phyloP scores from a whole-genome alignment of 306 rosid genomes.

The Vigna nakashimae region DNA sequence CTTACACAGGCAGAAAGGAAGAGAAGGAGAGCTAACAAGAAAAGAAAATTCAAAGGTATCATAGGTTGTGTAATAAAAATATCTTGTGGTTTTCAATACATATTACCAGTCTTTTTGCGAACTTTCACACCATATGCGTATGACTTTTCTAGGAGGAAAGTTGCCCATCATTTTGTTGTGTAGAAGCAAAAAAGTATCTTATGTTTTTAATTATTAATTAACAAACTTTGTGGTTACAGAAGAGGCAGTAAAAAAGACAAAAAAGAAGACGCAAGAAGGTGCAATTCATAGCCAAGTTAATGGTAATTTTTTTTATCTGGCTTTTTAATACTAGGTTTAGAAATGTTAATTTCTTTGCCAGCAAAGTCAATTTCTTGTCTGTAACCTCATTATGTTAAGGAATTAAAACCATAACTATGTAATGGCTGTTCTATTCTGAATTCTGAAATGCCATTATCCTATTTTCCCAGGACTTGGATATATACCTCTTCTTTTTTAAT shows the following conservation, averaged over 20 bases:
- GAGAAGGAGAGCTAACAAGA: conserved; percentile 89
- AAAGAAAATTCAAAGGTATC: conserved; percentile 88
- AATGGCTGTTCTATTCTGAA: conserved; percentile 10
- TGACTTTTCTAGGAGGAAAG: conserved; percentile 27
- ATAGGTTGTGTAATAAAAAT: not conserved
- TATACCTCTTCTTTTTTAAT: not conserved
- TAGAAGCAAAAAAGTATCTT: not conserved
- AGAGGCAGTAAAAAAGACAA: conserved; percentile 54
- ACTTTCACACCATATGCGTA: conserved; percentile 13
- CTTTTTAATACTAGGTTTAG: not conserved
- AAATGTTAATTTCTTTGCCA: conserved; percentile 19
- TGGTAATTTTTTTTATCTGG: conserved; percentile 49
- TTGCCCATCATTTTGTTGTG: conserved; percentile 35
- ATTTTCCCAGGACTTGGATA: not conserved
- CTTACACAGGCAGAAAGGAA: conserved; percentile 90
- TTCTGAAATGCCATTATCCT: conserved; percentile 31
- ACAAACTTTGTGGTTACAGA: conserved; percentile 60
- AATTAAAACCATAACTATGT: not conserved
- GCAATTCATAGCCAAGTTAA: conserved; percentile 41
- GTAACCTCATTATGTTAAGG: not conserved
- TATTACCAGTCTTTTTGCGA: conserved; percentile 11
- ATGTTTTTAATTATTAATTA: conserved; percentile 30
- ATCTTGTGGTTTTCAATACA: conserved; percentile 21
- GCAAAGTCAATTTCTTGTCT: not conserved
- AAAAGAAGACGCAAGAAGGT: conserved; percentile 51